phyloP scores from a whole-genome alignment of 2,329 filamentous ascomycete genomes.

The Arthrobotrys entomopaga region DNA sequence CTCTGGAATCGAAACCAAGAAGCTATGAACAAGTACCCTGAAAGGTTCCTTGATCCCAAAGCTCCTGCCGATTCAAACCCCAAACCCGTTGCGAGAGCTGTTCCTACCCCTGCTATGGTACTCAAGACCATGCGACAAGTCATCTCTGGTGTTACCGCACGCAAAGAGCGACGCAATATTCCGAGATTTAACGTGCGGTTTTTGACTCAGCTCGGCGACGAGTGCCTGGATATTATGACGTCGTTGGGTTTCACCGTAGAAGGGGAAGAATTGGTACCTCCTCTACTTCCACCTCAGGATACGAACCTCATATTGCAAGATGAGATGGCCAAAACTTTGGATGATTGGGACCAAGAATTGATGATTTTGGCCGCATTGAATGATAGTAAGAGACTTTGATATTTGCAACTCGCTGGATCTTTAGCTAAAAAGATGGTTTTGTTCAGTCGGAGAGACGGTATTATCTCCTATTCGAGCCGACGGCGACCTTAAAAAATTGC shows the following conservation, averaged over 20 bases:
- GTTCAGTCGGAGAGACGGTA: slow-evolving; percentile 15
- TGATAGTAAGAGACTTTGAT: slow-evolving; percentile 20
- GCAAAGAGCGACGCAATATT: slow-evolving; percentile 31
- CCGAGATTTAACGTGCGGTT: slow-evolving; percentile 35
- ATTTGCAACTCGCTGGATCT: not conserved
- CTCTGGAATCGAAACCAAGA: slow-evolving; percentile 66
- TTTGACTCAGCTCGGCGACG: slow-evolving; percentile 42
- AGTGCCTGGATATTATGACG: slow-evolving; percentile 43
- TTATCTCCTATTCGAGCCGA: slow-evolving; percentile 53
- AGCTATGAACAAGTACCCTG: slow-evolving; percentile 24
- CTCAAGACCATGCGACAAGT: slow-evolving; percentile 41
- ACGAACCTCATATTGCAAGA: slow-evolving; percentile 8
- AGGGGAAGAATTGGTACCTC: slow-evolving; percentile 33
- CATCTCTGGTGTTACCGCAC: slow-evolving; percentile 31
- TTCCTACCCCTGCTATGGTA: slow-evolving; percentile 46
- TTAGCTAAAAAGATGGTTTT: slow-evolving; percentile 37
- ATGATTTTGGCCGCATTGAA: slow-evolving; percentile 20
- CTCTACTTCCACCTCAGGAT: slow-evolving; percentile 24
- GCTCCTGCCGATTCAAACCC: slow-evolving; percentile 3
- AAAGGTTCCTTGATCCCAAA: slow-evolving; percentile 33
- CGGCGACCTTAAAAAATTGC: slow-evolving; percentile 54
- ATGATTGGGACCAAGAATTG: slow-evolving; percentile 40
- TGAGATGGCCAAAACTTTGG: slow-evolving; percentile 25
- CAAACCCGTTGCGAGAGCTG: slow-evolving; percentile 18
- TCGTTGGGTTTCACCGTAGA: slow-evolving; percentile 33